Base-by-base conservation (phyloP, 2,329 filamentous ascomycete species). In the Ophiostoma montium region DNA sequence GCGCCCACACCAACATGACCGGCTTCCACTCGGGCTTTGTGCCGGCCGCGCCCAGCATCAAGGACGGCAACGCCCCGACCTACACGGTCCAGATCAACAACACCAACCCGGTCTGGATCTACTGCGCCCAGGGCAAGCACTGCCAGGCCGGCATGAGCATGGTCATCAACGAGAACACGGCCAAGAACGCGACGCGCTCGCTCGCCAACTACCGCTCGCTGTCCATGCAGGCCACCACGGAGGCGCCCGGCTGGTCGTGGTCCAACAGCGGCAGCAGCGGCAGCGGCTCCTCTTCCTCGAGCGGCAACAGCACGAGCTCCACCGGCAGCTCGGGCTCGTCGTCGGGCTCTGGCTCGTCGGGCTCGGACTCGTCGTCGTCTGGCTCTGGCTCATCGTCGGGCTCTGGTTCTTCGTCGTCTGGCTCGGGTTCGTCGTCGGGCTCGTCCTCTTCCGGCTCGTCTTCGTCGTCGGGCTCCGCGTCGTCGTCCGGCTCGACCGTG, bases 1-100 rank as follows among this genome's bases (percentile, higher is more conserved):
- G 49, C 46, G 75, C 84, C 56, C 59, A 62, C 54, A 67, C 66
- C 52, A 73, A 74, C 59, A 61, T 69, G 39, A 66, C 67, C 3
- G 80, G 79, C 53, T 72, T 89, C 67, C 82, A 73, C 68, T 80
- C 77, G 2, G 81, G 82, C 52, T 84, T 77, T 68, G 74, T 78
- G 67, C 76, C 78, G 54, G 80, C 78, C 38, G 70, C 70, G 3
- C 74, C 77, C 51, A 69, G 68, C 54, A 60, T 65, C 19, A 58
- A 63, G 53, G 68, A 63, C 57, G 70, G 69, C 57, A 65, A 69
- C 61, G 71, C 79, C 52, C 76, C 83, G 27, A 80, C 80, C 48
- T 92, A 80, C 66, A 86, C 81, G 51, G 69, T 90, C 59, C 72
- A 72, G 62, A 68, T 92, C 63, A 81, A 80, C 59, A 71, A 78